Base-by-base conservation (phyloP, 1,139 yeast genomes). In the Scheffersomyces lignicola region DNA sequence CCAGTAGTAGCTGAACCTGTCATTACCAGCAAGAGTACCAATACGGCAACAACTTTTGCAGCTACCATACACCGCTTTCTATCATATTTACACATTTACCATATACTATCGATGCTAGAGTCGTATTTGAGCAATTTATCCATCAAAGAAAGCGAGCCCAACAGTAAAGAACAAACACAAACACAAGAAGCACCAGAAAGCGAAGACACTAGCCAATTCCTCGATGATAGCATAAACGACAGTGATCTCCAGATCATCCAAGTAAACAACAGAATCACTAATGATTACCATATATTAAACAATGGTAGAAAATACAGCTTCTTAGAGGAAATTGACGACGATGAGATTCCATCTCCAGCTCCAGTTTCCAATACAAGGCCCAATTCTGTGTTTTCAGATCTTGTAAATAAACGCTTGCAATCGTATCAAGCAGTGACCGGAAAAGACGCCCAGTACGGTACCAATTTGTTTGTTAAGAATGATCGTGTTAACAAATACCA, bases 241-340 rank as follows among this genome's bases (percentile, higher is more conserved):
- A 37, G 44, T 2, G 44, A 40, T 18, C 14, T 43, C n/a, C 45
- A 42, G 26, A 36, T 40, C 11, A 16, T 43, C 17, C 36, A 23
- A 5, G 37, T 40, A 5, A 36, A 35, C 22, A 13, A 33, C 7
- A 22, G n/a, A 12, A 32, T 40, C 10, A 40, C 36, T 5, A 44
- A 42, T 33, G 46, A 42, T 27, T 43, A 33, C 27, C 43, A 43
- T 33, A 22, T 43, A 9, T 22, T 43, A 6, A 17, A 25, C n/a
- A 12, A 24, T 24, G 11, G 28, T 8, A 8, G 7, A 7, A 16
- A 7, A 12, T 14, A 26, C 18, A 20, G 29, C 11, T 5, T 26
- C 4, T 21, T 26, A 16, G 20, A 26, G n/a, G 23, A n/a, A 5
- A n/a, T 26, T 7, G 42, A 39, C 13, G 37, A 40, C 5, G 31